phyloP scores from a whole-genome alignment of 2,329 filamentous ascomycete species.

The Penicillium sp. region DNA sequence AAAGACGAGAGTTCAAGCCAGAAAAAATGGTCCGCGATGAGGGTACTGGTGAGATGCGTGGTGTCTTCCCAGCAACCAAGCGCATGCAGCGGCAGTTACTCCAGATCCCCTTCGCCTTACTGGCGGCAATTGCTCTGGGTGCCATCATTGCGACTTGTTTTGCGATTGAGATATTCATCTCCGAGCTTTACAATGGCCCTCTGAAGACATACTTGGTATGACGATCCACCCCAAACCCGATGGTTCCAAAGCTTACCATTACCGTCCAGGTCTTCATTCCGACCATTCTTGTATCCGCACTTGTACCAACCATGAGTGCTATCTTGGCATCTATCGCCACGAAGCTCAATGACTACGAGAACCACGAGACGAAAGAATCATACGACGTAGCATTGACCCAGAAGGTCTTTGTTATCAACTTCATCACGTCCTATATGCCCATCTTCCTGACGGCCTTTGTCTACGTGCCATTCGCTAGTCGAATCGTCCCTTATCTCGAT shows the following conservation, averaged over 20 bases:
- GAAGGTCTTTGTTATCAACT: slow-evolving; percentile 97
- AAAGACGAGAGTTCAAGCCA: slow-evolving; percentile 72
- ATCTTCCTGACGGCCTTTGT: slow-evolving; percentile 89
- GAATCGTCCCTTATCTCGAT: slow-evolving; percentile 84
- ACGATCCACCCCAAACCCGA: slow-evolving; percentile 9
- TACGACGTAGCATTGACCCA: slow-evolving; percentile 81
- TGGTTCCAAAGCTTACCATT: slow-evolving; percentile 4
- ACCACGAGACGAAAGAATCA: slow-evolving; percentile 83
- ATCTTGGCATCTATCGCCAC: slow-evolving; percentile 79
- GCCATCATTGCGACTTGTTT: slow-evolving; percentile 88
- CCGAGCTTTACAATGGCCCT: slow-evolving; percentile 87
- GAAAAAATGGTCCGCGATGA: slow-evolving; percentile 74
- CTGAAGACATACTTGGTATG: slow-evolving; percentile 79
- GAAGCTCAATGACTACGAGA: slow-evolving; percentile 76
- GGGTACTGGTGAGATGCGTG: slow-evolving; percentile 74
- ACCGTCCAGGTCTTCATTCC: slow-evolving; percentile 70
- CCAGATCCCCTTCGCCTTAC: slow-evolving; percentile 82
- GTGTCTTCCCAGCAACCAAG: slow-evolving; percentile 72
- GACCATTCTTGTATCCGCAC: slow-evolving; percentile 75
- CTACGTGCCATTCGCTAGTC: slow-evolving; percentile 85
- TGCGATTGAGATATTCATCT: slow-evolving; percentile 93
- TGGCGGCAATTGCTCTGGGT: slow-evolving; percentile 70
- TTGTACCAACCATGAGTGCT: slow-evolving; percentile 74
- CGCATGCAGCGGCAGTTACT: slow-evolving; percentile 76
- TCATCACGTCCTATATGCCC: slow-evolving; percentile 91